Conservation (phyloP, 2,329 filamentous ascomycete species). For the Capronia epimyces region DNA sequence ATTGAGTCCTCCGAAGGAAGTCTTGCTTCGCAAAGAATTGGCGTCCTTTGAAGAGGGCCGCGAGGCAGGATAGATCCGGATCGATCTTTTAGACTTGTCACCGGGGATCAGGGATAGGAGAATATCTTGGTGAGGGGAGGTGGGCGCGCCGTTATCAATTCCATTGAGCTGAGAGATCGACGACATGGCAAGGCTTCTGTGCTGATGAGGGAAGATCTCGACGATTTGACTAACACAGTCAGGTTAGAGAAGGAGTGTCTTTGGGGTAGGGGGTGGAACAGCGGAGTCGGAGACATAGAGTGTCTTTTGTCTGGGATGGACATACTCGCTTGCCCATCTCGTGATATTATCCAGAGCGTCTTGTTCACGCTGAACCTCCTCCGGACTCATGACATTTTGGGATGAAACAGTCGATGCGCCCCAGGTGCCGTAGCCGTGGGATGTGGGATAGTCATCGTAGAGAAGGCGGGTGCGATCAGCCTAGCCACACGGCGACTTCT, state of each 20-base stretch:
- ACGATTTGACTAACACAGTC: conserved; percentile 23
- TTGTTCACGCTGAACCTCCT: conserved; percentile 28
- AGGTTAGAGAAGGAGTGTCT: not conserved
- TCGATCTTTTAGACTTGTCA: conserved; percentile 28
- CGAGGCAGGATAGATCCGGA: conserved; percentile 28
- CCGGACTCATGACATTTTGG: conserved; percentile 23
- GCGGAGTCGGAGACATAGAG: not conserved
- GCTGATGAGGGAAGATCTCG: conserved; percentile 27
- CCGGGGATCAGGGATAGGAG: conserved; percentile 28
- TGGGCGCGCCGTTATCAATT: not conserved
- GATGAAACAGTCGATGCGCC: conserved; percentile 16
- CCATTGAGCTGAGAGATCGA: conserved; percentile 11
- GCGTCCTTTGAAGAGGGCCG: conserved; percentile 26
- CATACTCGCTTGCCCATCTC: conserved; percentile 27
- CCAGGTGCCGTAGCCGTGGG: conserved; percentile 27
- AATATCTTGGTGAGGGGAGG: conserved; percentile 26
- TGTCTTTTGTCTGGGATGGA: no score
- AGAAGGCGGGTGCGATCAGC: conserved; percentile 27
- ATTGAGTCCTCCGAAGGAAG: conserved; percentile 17
- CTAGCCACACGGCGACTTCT: conserved; percentile 11
- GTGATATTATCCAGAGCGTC: conserved; percentile 29
- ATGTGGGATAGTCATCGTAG: conserved; percentile 23
- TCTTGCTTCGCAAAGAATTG: conserved; percentile 24
- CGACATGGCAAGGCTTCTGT: conserved; percentile 17
- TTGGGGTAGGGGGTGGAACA: not conserved